Evolutionary conservation across 2,329 filamentous ascomycete species (phyloP).

Genomic region (Aspergillus proliferans): DNA sequence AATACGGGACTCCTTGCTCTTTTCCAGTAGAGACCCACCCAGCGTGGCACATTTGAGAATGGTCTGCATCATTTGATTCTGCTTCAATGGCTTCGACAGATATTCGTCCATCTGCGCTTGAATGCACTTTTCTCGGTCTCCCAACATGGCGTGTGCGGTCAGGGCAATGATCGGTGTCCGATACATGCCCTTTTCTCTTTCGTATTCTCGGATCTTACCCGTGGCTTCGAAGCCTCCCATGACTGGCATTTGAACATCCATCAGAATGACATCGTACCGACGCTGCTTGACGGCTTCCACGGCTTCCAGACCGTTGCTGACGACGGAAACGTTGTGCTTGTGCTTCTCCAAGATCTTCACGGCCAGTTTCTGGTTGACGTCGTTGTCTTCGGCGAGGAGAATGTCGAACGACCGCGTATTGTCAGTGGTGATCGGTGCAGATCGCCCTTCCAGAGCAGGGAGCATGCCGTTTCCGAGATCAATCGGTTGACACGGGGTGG

Average conservation of each 20-base stretch:
- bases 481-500: slow-evolving; percentile 86
- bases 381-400: slow-evolving; percentile 90
- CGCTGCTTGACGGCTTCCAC: slow-evolving; percentile 87
- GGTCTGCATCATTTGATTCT: slow-evolving; percentile 95
- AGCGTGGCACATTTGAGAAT: slow-evolving; percentile 95
- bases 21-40: slow-evolving; percentile 47
- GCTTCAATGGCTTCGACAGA: slow-evolving; percentile 89
- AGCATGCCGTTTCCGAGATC: slow-evolving; percentile 96
- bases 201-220: slow-evolving; percentile 91
- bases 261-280: slow-evolving; percentile 92
- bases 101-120: slow-evolving; percentile 99
- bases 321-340: slow-evolving; percentile 64
- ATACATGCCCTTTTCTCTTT: slow-evolving; percentile 70
- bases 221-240: slow-evolving; percentile 99
- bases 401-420: slow-evolving; percentile 96
- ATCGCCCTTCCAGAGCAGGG: slow-evolving; percentile 85
- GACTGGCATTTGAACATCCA: slow-evolving; percentile 99
- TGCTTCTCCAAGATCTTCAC: slow-evolving; percentile 98
- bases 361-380: slow-evolving; percentile 90
- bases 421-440: slow-evolving; percentile 83
- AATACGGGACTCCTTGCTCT: slow-evolving; percentile 38
- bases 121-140: slow-evolving; percentile 95
- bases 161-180: slow-evolving; percentile 93
- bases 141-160: slow-evolving; percentile 97
- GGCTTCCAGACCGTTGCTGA: slow-evolving; percentile 89